Evolutionary conservation across 2,329 filamentous ascomycete genomes (phyloP).

Genomic region (Meredithiella fracta): DNA sequence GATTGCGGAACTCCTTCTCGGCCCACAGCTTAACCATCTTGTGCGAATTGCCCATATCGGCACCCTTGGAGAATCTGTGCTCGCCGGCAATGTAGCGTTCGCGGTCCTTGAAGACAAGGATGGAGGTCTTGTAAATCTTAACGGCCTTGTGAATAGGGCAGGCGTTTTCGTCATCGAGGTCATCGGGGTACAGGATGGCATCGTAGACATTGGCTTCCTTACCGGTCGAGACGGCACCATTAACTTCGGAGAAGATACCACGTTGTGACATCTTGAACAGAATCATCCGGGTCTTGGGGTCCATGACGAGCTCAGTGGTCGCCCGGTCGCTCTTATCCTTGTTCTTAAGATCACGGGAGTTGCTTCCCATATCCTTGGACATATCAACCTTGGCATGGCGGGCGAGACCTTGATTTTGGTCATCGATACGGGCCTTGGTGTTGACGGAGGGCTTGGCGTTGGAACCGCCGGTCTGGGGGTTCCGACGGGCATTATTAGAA

Average conservation of each 20-base stretch:
- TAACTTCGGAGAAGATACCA: conserved; percentile 73
- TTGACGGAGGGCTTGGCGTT: conserved; percentile 53
- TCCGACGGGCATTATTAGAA: conserved; percentile 5
- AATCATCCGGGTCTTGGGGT: conserved; percentile 89
- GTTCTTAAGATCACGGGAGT: conserved; percentile 30
- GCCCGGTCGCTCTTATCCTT: conserved; percentile 88
- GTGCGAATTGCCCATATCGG: conserved; percentile 85
- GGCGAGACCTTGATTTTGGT: conserved; percentile 71
- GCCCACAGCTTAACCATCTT: conserved; percentile 99
- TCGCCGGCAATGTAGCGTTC: conserved; percentile 93
- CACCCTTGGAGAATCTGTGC: conserved; percentile 76
- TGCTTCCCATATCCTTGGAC: background rate
- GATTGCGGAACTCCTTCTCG: conserved; percentile 92
- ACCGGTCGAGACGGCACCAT: conserved; percentile 88
- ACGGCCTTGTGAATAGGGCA: conserved; percentile 62
- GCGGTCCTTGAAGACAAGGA: conserved; percentile 93
- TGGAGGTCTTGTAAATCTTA: conserved; percentile 98
- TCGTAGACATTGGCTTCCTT: conserved; percentile 99
- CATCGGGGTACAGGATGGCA: conserved; percentile 47
- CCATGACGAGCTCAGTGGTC: conserved; percentile 85
- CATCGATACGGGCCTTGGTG: conserved; percentile 63
- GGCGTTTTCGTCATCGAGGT: conserved; percentile 33
- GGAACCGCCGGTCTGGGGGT: conserved; percentile 12
- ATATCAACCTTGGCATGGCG: conserved; percentile 52
- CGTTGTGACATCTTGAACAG: conserved; percentile 91